phyloP scores from a whole-genome alignment of 768 basidiomycete species.

The Thelephora aurantiotincta region DNA sequence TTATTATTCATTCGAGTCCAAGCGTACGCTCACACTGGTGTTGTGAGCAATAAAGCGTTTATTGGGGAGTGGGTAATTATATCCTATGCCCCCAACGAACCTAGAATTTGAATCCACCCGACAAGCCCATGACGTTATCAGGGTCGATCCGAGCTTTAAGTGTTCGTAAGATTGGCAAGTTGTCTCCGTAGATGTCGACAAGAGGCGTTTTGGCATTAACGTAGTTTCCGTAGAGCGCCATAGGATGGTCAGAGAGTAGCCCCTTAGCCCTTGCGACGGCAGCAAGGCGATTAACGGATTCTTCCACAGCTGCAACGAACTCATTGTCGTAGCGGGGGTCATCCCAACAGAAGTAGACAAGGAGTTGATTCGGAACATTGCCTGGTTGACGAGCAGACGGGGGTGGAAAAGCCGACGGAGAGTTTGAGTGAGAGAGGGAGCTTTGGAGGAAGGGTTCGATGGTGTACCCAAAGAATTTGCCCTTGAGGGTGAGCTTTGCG shows the following conservation, averaged over 20 bases:
- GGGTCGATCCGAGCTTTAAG: slow-evolving; percentile 38
- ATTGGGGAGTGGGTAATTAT: too few relatives aligned
- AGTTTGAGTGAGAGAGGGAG: slow-evolving; percentile 20
- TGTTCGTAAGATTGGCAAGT: slow-evolving; percentile 22
- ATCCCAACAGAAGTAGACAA: slow-evolving; percentile 26
- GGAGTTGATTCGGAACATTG: slow-evolving; percentile 23
- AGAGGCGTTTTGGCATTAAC: slow-evolving; percentile 33
- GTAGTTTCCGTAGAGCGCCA: slow-evolving; percentile 37
- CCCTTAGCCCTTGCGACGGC: slow-evolving; percentile 21
- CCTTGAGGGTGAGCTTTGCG: slow-evolving; percentile 15
- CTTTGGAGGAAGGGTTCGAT: slow-evolving; percentile 32
- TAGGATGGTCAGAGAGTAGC: slow-evolving; percentile 17
- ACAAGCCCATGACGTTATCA: slow-evolving; percentile 42
- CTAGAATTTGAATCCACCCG: slow-evolving; percentile 45
- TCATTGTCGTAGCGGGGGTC: slow-evolving; percentile 19
- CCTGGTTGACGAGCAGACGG: slow-evolving; percentile 11
- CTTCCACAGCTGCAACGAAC: slow-evolving; percentile 23
- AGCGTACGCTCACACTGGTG: too few relatives aligned
- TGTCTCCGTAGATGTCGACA: slow-evolving; percentile 29
- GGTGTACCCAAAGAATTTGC: slow-evolving; percentile 24
- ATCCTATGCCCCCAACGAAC: too few relatives aligned
- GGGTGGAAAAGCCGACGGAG: slow-evolving; percentile 30
- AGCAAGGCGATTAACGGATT: slow-evolving; percentile 22
- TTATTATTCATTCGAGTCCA: too few relatives aligned
- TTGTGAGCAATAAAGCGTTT: too few relatives aligned